phyloP scores from a whole-genome alignment of 1,284 basidiomycete genomes.

The Fomitopsis palustris region DNA sequence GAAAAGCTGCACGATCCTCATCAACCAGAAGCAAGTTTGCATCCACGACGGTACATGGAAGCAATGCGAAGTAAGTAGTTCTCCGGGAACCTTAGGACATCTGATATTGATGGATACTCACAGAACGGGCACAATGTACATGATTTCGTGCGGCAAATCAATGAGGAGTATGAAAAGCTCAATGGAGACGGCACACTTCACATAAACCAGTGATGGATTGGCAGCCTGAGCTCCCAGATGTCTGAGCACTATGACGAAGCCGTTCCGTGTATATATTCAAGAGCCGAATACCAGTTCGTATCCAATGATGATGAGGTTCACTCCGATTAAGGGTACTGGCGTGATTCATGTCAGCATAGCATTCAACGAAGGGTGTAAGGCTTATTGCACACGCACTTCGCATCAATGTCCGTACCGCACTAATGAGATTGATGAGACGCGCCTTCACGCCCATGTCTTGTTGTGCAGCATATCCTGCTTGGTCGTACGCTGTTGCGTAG shows the following conservation, averaged over 20 bases:
- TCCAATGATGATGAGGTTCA: conserved; percentile 80
- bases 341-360: conserved; percentile 3
- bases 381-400: conserved; percentile 64
- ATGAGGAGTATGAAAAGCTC: conserved; percentile 65
- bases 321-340: conserved; percentile 81
- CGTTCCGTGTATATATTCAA: conserved; percentile 17
- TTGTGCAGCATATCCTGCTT: conserved; percentile 51
- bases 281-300: conserved; percentile 75
- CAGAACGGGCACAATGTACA: conserved; percentile 71
- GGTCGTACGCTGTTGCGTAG: conserved; percentile 71
- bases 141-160: conserved; percentile 80
- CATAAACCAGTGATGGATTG: background rate
- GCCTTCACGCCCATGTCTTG: conserved; percentile 77
- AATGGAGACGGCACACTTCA: conserved; percentile 35
- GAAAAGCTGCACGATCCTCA: conserved; percentile 83
- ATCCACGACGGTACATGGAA: conserved; percentile 80
- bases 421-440: conserved; percentile 87
- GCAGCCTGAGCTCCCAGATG: background rate
- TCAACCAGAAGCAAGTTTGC: conserved; percentile 67
- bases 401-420: conserved; percentile 92
- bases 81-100: conserved; percentile 4
- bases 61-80: conserved; percentile 69
- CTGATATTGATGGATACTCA: background rate
- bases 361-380: background rate
- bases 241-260: background rate